Base-by-base conservation (phyloP, 768 basidiomycete species). In the Tricholoma flavovirens region DNA sequence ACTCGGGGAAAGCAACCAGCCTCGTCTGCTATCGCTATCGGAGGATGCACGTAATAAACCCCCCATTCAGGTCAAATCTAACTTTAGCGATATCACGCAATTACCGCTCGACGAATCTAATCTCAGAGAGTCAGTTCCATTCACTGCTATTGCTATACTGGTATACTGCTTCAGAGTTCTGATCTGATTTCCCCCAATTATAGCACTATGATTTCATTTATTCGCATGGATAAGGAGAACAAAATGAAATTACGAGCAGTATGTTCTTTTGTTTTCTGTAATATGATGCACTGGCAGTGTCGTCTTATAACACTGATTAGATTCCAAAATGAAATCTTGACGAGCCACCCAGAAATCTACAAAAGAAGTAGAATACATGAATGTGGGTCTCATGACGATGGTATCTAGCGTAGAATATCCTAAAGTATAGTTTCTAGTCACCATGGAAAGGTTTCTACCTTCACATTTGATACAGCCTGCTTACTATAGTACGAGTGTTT, bases 151-250 rank as follows among this genome's bases (percentile, higher is more conserved):
- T n/a, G n/a, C n/a, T n/a, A n/a, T n/a, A n/a, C n/a, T n/a, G n/a
- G n/a, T n/a, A n/a, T n/a, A 14, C 35, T 35, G 5, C 35, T 14
- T 15, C 11, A 14, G 5, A 15, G 14, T 4, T 15, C 15, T 32
- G 30, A 36, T 36, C 14, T 33, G 12, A 33, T 33, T 6, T 15
- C 4, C 22, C 11, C 22, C 11, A 8, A 11, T 12, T 45, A 1
- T 30, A 56, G 55, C 9, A 24, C 49, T 8, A 51, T 56, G 22
- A 43, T 32, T 42, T 40, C 36, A 22, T 56, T 56, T 14, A 45
- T 56, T 21, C 50, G 49, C 12, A 50, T 51, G 49, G 55, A 56
- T 22, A 56, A 56, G 49, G 51, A 56, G 29, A 56, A 56, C 43
- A 35, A 38, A 22, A 19, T 51, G 35, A 56, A 56, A 38, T 40